Percentiles rank a stretch among this genome's conserved stretches.
Evolutionary conservation across 192 early-diverging fungal species (phyloP).

Genomic region (Spizellomyces punctatus): DNA sequence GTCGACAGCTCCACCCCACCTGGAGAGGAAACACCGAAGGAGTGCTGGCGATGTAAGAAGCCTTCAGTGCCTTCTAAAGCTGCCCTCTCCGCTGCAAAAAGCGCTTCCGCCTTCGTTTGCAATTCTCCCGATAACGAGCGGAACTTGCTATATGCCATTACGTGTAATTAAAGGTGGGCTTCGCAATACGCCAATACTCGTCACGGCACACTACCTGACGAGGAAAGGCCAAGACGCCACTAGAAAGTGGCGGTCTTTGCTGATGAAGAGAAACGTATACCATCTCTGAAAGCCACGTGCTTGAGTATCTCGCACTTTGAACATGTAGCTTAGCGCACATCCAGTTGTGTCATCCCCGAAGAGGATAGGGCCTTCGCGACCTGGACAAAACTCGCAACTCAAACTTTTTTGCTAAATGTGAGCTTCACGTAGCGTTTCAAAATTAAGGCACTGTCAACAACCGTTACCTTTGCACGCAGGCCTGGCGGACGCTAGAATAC

Average conservation of each 20-base stretch:
- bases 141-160: conserved; percentile 52
- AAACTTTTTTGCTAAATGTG: conserved; percentile 44
- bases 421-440: background rate
- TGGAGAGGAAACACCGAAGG: conserved; percentile 14
- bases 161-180: background rate
- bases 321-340: conserved; percentile 73
- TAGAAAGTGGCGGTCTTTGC: conserved; percentile 66
- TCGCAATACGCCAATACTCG: background rate
- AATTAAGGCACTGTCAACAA: conserved; percentile 2
- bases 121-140: conserved; percentile 53
- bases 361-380: conserved; percentile 66
- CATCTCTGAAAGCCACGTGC: conserved; percentile 62
- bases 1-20: no score
- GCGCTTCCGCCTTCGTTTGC: conserved; percentile 44
- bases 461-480: conserved; percentile 25
- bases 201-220: conserved; percentile 48
- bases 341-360: conserved; percentile 72
- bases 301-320: conserved; percentile 67
- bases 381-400: conserved; percentile 65
- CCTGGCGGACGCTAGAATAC: conserved; percentile 22
- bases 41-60: background rate
- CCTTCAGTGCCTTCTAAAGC: conserved; percentile 6
- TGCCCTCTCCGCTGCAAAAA: conserved; percentile 47
- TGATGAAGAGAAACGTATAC: conserved; percentile 66
- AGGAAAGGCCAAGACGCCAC: conserved; percentile 70